Percentiles rank a stretch among this genome's conserved stretches.
Conservation (phyloP, 2,329 filamentous ascomycete species). For the Ophiosphaerella korrae region DNA sequence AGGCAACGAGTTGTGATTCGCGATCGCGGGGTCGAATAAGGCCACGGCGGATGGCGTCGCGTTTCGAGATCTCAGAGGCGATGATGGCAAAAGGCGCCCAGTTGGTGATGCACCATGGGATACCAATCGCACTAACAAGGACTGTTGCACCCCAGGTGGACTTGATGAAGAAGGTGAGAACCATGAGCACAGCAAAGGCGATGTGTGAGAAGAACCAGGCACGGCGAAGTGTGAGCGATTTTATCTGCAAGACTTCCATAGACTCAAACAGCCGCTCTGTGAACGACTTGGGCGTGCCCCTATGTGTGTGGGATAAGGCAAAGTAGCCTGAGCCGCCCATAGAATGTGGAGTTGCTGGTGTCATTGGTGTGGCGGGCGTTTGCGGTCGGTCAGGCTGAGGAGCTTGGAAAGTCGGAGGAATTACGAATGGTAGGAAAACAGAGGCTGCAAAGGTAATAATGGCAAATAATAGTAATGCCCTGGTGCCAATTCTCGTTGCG, state of each 20-base stretch:
- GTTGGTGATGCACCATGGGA: conserved; percentile 89
- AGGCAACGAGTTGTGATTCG: conserved; percentile 48
- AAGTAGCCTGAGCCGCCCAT: conserved; percentile 44
- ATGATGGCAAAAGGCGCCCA: conserved; percentile 98
- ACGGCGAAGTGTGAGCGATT: conserved; percentile 82
- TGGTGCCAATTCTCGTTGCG: conserved; percentile 84
- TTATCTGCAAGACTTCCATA: conserved; percentile 72
- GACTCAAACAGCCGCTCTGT: conserved; percentile 37
- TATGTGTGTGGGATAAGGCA: conserved; percentile 29
- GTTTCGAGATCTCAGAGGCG: conserved; percentile 84
- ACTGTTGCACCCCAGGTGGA: conserved; percentile 73
- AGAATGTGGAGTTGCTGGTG: conserved; percentile 39
- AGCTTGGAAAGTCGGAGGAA: conserved; percentile 75
- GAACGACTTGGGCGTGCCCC: conserved; percentile 24
- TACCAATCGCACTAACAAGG: conserved; percentile 79
- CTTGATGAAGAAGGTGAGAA: conserved; percentile 78
- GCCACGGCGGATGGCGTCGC: conserved; percentile 69
- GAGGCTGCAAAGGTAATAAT: conserved; percentile 82
- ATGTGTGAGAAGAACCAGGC: conserved; percentile 86
- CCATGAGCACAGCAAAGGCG: conserved; percentile 82
- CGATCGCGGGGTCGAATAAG: conserved; percentile 49
- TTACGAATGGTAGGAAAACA: conserved; percentile 81
- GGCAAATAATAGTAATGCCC: conserved; percentile 87
- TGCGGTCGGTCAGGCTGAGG: conserved; percentile 46
- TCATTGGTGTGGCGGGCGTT: conserved; percentile 48